Percentiles rank a stretch among this genome's conserved stretches.
These are phyloP conservation scores for Colletotrichum aenigma DNA, from an alignment of 2,329 filamentous ascomycete genomes.

Conservation along the genomic window DNA sequence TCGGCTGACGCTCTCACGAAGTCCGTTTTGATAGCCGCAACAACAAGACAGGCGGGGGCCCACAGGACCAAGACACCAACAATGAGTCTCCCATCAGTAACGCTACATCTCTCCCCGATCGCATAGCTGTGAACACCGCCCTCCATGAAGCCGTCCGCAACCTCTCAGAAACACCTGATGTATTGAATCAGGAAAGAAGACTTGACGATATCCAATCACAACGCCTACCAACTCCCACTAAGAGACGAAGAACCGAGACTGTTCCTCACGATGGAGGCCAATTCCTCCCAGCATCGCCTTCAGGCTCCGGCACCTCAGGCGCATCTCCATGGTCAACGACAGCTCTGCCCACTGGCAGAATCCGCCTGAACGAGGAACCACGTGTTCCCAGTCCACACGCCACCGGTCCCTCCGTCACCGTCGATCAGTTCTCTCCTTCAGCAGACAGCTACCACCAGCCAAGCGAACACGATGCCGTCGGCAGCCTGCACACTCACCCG, in stretches of 20 bases:
- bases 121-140: not conserved
- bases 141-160: not conserved
- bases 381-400: constrained; percentile 6
- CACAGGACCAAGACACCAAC: not conserved
- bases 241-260: not conserved
- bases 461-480: not conserved
- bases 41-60: not conserved
- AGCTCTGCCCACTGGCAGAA: not conserved
- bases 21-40: constrained; percentile 7
- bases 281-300: not conserved
- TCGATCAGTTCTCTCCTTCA: not conserved
- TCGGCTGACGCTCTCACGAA: not conserved
- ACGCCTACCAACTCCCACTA: not conserved
- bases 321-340: not conserved
- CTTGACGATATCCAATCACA: not conserved
- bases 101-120: not conserved
- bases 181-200: not conserved
- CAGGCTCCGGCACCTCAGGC: not conserved
- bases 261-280: not conserved
- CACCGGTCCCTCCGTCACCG: not conserved
- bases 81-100: not conserved
- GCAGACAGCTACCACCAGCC: not conserved
- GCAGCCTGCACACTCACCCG: not conserved
- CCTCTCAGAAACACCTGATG: not conserved
- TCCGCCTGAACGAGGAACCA: not conserved